Evolutionary conservation across 495 filamentous ascomycete species (phyloP).

Genomic region (Chaetomium fimeti): DNA sequence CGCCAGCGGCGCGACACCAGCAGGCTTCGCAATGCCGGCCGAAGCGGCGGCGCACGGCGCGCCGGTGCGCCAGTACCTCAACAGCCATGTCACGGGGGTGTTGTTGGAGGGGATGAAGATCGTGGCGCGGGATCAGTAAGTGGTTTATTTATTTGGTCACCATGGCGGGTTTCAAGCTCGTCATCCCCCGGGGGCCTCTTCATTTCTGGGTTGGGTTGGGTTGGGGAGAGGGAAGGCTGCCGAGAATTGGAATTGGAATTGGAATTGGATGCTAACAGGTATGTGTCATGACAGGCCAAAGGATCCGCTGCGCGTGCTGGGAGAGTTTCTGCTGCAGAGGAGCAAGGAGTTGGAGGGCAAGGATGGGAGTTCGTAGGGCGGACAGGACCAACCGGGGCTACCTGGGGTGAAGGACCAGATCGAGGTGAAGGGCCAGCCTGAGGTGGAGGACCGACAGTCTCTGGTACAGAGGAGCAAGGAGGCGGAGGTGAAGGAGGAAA

Average conservation of each 20-base stretch:
- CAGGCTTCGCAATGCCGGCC: conserved; percentile 49
- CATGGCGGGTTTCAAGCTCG: too few relatives aligned
- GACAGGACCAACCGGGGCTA: not conserved
- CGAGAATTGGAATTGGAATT: not conserved
- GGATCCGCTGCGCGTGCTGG: conserved; percentile 80
- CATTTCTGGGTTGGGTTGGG: not conserved
- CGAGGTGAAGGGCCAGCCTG: too few relatives aligned
- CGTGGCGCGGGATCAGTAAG: conserved; percentile 78
- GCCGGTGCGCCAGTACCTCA: conserved; percentile 84
- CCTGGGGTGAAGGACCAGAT: too few relatives aligned
- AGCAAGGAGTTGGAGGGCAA: conserved; percentile 67
- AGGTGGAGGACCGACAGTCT: too few relatives aligned
- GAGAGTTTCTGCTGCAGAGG: conserved; percentile 80
- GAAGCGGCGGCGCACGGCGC: conserved; percentile 69
- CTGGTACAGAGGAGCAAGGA: conserved; percentile 79
- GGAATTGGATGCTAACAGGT: conserved; percentile 9
- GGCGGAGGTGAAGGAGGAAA: conserved; percentile 46
- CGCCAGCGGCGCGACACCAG: not conserved
- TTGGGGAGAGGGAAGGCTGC: not conserved
- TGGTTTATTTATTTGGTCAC: too few relatives aligned
- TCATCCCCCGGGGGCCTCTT: too few relatives aligned
- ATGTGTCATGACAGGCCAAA: conserved; percentile 54
- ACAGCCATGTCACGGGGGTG: conserved; percentile 78
- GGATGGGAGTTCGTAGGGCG: not conserved
- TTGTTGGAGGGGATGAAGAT: conserved; percentile 91